Conservation (phyloP, 2,329 filamentous ascomycete genomes). For the Capronia americana region DNA sequence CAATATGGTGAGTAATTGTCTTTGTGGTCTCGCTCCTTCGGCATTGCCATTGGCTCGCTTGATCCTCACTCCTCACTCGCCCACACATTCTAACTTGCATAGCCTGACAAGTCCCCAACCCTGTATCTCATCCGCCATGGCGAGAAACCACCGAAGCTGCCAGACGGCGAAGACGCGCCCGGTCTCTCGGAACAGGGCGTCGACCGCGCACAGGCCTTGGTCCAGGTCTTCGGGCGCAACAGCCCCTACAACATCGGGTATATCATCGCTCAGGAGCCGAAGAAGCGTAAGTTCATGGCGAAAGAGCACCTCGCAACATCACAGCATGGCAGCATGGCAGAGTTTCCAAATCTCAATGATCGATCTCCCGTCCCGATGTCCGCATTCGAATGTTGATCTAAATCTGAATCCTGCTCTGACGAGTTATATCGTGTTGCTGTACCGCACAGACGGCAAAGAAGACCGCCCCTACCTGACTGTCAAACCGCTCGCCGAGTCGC, state of each 20-base stretch:
- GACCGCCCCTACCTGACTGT: conserved; percentile 65
- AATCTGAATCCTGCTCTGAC: background rate
- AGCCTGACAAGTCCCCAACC: conserved; percentile 47
- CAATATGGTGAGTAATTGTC: background rate
- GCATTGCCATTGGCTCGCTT: background rate
- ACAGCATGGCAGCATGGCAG: background rate
- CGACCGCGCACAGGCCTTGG: conserved; percentile 65
- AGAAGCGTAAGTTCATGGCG: conserved; percentile 42
- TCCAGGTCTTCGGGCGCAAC: conserved; percentile 60
- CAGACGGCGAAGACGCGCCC: conserved; percentile 48
- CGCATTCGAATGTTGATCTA: background rate
- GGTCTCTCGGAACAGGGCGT: conserved; percentile 58
- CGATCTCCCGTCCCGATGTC: background rate
- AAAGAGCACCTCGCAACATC: background rate
- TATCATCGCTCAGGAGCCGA: conserved; percentile 64
- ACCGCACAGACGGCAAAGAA: conserved; percentile 54
- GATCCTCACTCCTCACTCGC: background rate
- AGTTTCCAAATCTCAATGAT: background rate
- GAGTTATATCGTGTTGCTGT: background rate
- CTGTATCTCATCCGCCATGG: conserved; percentile 70
- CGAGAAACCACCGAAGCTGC: conserved; percentile 62
- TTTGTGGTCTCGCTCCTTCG: too few species aligned
- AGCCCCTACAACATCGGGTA: conserved; percentile 63
- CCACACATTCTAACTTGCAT: background rate
- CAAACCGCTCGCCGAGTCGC: conserved; percentile 56